phyloP scores from a whole-genome alignment of 164 flowering plant species.

The Paratinospora sagittata region DNA sequence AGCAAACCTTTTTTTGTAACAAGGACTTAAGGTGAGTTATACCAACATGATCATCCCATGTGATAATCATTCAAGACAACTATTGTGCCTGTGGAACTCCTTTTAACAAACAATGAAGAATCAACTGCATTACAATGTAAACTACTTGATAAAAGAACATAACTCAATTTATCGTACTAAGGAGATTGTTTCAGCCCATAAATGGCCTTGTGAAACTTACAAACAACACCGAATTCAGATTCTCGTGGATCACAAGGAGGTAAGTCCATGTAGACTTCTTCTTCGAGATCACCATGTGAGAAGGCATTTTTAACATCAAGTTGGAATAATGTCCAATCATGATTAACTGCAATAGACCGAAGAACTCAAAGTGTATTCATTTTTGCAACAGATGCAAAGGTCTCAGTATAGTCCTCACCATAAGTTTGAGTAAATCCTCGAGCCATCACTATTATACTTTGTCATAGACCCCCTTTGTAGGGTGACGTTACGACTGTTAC shows the following conservation, averaged over 20 bases:
- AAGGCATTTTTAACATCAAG: background rate
- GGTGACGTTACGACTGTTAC: too few relatives aligned
- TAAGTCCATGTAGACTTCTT: background rate
- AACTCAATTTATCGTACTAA: background rate
- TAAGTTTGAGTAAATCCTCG: too few relatives aligned
- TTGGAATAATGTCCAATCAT: background rate
- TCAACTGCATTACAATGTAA: too few relatives aligned
- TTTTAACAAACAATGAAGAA: too few relatives aligned
- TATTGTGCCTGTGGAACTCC: background rate
- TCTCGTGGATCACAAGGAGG: background rate
- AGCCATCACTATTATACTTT: too few relatives aligned
- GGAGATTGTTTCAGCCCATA: constrained; percentile 6
- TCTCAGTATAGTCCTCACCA: background rate
- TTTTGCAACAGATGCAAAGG: background rate
- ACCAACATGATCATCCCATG: background rate
- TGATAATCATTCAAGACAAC: constrained; percentile 5
- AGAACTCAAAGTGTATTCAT: background rate
- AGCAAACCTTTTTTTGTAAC: background rate
- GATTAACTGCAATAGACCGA: background rate
- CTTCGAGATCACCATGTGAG: background rate
- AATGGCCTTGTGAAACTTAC: constrained; percentile 4
- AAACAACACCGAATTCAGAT: background rate
- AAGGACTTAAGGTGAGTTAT: background rate
- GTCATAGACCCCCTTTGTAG: too few relatives aligned
- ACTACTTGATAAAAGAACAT: background rate